Conservation (phyloP, 164 flowering plant species). For the Vitis riparia region DNA sequence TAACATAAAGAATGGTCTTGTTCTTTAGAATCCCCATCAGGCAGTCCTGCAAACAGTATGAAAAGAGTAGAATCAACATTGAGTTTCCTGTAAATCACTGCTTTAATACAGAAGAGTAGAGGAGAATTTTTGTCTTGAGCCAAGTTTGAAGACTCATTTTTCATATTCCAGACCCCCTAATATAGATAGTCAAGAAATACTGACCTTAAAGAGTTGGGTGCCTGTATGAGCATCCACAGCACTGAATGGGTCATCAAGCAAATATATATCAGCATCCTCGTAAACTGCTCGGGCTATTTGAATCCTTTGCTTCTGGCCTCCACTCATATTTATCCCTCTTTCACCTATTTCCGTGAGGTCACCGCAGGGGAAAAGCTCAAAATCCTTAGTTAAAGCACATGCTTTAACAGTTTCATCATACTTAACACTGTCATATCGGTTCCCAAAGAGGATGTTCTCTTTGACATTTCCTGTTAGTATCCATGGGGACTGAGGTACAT, state of each 20-base stretch:
- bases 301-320: constrained; percentile 97
- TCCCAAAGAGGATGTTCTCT: constrained; percentile 86
- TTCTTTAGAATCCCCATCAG: constrained; percentile 82
- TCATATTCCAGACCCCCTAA: background rate
- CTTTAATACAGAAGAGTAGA: background rate
- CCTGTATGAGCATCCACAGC: constrained; percentile 99
- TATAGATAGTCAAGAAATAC: background rate
- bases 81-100: background rate
- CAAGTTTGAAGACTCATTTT: background rate
- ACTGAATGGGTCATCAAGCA: constrained; percentile 97
- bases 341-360: constrained; percentile 96
- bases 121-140: background rate
- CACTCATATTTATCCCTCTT: constrained; percentile 97
- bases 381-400: constrained; percentile 87
- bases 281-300: constrained; percentile 96
- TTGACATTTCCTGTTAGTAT: constrained; percentile 81
- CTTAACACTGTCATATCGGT: constrained; percentile 46
- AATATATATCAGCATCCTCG: constrained; percentile 92
- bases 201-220: constrained; percentile 81
- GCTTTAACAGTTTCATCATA: constrained; percentile 71
- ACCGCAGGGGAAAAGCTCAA: constrained; percentile 77
- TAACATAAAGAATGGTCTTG: constrained; percentile 82
- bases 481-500: constrained; percentile 97
- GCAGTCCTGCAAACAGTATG: constrained; percentile 64
- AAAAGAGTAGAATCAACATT: background rate